Percentiles rank a stretch among this genome's conserved stretches.
phyloP scores from a whole-genome alignment of 176 grass and related monocot genomes.

The Carex kokanica region DNA sequence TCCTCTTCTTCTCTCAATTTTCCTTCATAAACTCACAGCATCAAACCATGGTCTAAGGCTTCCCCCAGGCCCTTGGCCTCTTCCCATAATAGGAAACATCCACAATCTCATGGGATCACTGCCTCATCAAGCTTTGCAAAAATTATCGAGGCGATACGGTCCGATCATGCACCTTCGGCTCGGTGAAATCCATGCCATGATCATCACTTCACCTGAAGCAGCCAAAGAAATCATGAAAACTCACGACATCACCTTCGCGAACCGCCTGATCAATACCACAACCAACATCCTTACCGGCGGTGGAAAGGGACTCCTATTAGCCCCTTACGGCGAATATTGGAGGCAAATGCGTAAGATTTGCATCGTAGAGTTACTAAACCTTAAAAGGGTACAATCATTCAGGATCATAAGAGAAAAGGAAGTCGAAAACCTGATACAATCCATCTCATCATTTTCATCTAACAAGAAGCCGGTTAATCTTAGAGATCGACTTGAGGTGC shows the following conservation, averaged over 20 bases:
- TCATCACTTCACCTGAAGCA: conserved; percentile 41
- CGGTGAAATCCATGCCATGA: conserved; percentile 40
- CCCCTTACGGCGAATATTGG: conserved; percentile 51
- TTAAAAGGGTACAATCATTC: conserved; percentile 34
- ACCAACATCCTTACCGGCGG: conserved; percentile 21
- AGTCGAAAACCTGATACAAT: conserved; percentile 12
- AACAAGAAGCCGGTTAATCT: neutral
- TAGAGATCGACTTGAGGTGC: neutral
- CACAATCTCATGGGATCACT: conserved; percentile 42
- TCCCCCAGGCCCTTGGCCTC: conserved; percentile 39
- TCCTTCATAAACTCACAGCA: neutral
- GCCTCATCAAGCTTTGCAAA: conserved; percentile 41
- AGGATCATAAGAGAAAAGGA: conserved; percentile 33
- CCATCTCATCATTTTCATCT: conserved; percentile 20
- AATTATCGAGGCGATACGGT: conserved; percentile 34
- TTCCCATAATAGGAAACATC: conserved; percentile 53
- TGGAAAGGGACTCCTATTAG: conserved; percentile 31
- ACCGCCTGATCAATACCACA: conserved; percentile 26
- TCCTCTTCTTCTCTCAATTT: neutral
- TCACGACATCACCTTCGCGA: conserved; percentile 51
- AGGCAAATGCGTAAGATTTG: conserved; percentile 47
- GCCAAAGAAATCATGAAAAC: conserved; percentile 61
- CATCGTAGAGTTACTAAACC: conserved; percentile 36
- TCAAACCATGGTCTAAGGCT: neutral
- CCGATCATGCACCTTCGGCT: conserved; percentile 60